These are phyloP conservation scores for Diaporthe ilicicola DNA, from an alignment of 2,329 filamentous ascomycete genomes.

Conservation along the genomic window DNA sequence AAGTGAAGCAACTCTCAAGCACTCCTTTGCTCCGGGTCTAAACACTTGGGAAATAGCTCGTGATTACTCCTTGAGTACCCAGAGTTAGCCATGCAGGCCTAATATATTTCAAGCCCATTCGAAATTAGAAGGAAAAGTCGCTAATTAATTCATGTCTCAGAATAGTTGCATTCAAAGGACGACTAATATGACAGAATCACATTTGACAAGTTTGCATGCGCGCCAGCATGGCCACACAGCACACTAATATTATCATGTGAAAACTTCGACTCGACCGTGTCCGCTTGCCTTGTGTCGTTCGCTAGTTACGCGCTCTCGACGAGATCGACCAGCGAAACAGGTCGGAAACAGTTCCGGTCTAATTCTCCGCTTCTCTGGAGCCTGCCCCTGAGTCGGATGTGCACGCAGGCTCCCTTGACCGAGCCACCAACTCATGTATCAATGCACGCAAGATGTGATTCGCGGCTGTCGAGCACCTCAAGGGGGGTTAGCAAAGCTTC, in stretches of 20 bases:
- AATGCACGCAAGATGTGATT: conserved; percentile 2
- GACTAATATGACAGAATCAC: background rate
- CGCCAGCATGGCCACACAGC: too few relatives aligned
- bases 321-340: conserved; percentile 27
- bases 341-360: conserved; percentile 5
- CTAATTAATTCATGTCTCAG: background rate
- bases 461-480: background rate
- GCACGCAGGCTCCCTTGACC: background rate
- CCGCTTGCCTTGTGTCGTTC: background rate
- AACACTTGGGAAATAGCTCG: too few relatives aligned
- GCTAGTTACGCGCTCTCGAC: conserved; percentile 2
- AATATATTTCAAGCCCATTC: background rate
- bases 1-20: too few relatives aligned
- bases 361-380: conserved; percentile 14
- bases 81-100: too few relatives aligned
- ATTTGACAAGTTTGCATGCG: background rate
- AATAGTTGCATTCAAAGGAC: too few relatives aligned
- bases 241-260: conserved; percentile 36
- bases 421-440: background rate
- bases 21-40: too few relatives aligned
- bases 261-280: background rate
- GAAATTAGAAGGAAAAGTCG: background rate
- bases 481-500: background rate
- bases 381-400: conserved; percentile 5
- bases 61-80: too few relatives aligned